phyloP scores from a whole-genome alignment of 768 basidiomycete genomes.

The Panaeolus papilionaceus region DNA sequence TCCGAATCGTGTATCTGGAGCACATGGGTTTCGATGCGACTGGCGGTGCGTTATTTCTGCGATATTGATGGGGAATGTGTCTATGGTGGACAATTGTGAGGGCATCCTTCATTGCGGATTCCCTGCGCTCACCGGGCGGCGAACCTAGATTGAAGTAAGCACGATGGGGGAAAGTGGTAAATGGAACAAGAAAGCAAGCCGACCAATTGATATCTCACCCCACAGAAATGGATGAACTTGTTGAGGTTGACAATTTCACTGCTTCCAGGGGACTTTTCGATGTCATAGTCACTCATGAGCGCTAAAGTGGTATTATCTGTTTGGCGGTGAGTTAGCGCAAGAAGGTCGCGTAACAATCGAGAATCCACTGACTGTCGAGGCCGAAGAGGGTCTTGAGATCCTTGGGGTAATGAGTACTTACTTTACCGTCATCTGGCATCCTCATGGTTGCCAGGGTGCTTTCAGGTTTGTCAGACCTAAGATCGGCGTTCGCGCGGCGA shows the following conservation, averaged over 20 bases:
- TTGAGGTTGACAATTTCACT: constrained; percentile 58
- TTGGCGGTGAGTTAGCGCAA: constrained; percentile 2
- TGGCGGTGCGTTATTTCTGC: background rate
- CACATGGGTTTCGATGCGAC: background rate
- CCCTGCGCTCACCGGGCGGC: constrained; percentile 11
- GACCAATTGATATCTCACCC: constrained; percentile 65
- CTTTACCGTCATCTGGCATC: constrained; percentile 47
- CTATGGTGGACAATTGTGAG: background rate
- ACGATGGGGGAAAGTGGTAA: constrained; percentile 16
- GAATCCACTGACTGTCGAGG: constrained; percentile 49
- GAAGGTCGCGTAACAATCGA: background rate
- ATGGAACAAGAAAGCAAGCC: constrained; percentile 25
- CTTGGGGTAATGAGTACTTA: constrained; percentile 57
- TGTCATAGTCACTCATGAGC: constrained; percentile 45
- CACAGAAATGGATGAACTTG: constrained; percentile 60
- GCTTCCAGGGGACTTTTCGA: constrained; percentile 40
- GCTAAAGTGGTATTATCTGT: constrained; percentile 40
- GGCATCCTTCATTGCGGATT: background rate
- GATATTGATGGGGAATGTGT: background rate
- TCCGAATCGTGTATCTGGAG: background rate
- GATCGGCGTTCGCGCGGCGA: constrained; percentile 55
- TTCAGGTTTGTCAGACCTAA: constrained; percentile 48
- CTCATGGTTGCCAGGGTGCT: constrained; percentile 53
- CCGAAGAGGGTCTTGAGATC: constrained; percentile 57
- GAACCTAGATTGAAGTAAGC: constrained; percentile 4